Percentiles rank a stretch among this genome's conserved stretches.
These are phyloP conservation scores for Babesia bigemina DNA, from an alignment of 169 alveolate species.

Conservation along the genomic window DNA sequence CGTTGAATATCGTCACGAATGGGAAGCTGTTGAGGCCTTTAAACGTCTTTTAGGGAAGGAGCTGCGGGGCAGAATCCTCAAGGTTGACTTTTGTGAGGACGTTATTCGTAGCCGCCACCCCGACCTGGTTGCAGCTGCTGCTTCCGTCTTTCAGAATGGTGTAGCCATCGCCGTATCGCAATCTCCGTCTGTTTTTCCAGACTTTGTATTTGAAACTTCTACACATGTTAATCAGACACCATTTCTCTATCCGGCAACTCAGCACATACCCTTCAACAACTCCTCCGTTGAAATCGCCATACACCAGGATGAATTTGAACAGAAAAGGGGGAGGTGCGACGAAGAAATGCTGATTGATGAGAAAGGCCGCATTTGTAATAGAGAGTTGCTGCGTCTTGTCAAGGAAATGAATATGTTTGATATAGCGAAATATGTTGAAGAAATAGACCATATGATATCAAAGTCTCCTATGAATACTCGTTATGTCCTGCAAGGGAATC, in stretches of 20 bases:
- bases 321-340: constrained; percentile 14
- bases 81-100: constrained; percentile 66
- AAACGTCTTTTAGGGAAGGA: constrained; percentile 62
- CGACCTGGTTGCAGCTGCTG: constrained; percentile 45
- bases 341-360: constrained; percentile 27
- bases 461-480: constrained; percentile 54
- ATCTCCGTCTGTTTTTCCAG: not conserved
- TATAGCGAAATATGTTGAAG: constrained; percentile 34
- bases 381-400: constrained; percentile 28
- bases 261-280: not conserved
- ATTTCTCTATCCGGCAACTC: not conserved
- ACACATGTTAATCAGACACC: not conserved
- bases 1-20: constrained; percentile 61
- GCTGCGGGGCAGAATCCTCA: constrained; percentile 48
- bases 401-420: constrained; percentile 60
- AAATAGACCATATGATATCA: constrained; percentile 32
- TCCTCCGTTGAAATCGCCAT: not conserved
- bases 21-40: constrained; percentile 66
- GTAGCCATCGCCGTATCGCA: not conserved
- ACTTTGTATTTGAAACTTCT: not conserved
- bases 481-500: constrained; percentile 29
- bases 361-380: constrained; percentile 29
- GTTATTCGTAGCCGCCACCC: constrained; percentile 48
- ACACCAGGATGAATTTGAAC: not conserved
- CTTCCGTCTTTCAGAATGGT: constrained; percentile 7